A percentile compares a stretch with the other conserved stretches of the same genome.
Evolutionary conservation across 1,139 yeast species (phyloP).

Genomic region (Scheffersomyces insectosa): DNA sequence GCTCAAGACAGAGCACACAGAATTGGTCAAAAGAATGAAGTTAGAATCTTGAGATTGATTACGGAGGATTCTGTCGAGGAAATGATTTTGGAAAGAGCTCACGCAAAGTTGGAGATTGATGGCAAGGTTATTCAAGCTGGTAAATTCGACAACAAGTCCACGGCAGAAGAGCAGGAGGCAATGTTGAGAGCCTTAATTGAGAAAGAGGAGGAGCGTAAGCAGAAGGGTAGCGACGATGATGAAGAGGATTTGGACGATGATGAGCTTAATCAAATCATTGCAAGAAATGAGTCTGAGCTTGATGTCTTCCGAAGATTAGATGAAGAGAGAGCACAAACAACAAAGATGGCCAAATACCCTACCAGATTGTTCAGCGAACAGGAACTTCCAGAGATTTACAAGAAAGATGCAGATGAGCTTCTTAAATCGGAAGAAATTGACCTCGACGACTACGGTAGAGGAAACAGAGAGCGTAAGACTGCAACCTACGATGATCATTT

Average conservation of each 20-base stretch:
- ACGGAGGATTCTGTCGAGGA: conserved; percentile 85
- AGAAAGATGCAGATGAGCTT: conserved; percentile 49
- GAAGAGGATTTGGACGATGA: conserved; percentile 69
- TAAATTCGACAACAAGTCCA: conserved; percentile 79
- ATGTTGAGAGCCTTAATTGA: conserved; percentile 67
- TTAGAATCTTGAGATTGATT: conserved; percentile 73
- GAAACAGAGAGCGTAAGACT: conserved; percentile 65
- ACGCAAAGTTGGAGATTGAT: conserved; percentile 79
- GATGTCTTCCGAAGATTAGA: conserved; percentile 57
- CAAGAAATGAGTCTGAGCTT: conserved; percentile 65
- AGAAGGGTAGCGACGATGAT: conserved; percentile 38
- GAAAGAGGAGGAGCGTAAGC: conserved; percentile 64
- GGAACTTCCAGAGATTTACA: conserved; percentile 69
- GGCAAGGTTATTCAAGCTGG: conserved; percentile 91
- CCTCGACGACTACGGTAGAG: conserved; percentile 56
- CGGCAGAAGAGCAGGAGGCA: conserved; percentile 83
- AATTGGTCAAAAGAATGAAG: conserved; percentile 87
- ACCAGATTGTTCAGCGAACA: conserved; percentile 56
- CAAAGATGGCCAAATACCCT: conserved; percentile 45
- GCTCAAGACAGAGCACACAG: conserved; percentile 92
- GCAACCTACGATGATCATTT: conserved; percentile 65
- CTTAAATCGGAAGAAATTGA: conserved; percentile 45
- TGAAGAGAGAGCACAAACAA: conserved; percentile 46
- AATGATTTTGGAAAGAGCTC: conserved; percentile 78
- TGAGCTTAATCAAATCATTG: conserved; percentile 70